phyloP scores from a whole-genome alignment of 2,329 filamentous ascomycete species.

The Sclerotinia borealis region DNA sequence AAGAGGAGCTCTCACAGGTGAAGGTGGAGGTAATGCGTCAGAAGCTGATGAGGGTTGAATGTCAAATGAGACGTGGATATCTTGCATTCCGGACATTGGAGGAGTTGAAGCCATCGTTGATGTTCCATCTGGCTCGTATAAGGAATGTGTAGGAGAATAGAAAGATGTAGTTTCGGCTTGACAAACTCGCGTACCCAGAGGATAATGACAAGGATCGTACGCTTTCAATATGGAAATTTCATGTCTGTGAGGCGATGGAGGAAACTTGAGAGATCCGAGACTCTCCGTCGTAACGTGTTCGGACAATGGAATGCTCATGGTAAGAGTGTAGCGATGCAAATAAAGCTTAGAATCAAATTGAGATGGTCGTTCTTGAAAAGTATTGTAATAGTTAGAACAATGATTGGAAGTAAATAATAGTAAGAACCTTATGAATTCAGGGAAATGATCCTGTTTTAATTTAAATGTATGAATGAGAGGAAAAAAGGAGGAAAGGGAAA shows the following conservation, averaged over 20 bases:
- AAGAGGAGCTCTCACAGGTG: neutral
- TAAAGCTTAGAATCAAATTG: neutral
- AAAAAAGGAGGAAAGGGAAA: neutral
- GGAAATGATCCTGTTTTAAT: neutral
- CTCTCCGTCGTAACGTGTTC: neutral
- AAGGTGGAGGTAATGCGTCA: neutral
- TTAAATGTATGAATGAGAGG: neutral
- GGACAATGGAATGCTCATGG: slow-evolving; percentile 7
- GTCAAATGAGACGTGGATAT: neutral
- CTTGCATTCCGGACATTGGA: neutral
- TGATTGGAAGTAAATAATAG: neutral
- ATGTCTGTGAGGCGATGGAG: slow-evolving; percentile 1
- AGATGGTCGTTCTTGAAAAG: neutral
- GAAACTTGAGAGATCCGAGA: slow-evolving; percentile 5
- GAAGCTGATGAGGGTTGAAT: neutral
- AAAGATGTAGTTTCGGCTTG: neutral
- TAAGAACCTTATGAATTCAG: neutral
- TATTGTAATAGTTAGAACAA: neutral
- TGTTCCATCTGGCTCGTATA: slow-evolving; percentile 1
- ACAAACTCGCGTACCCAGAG: neutral
- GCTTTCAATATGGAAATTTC: neutral
- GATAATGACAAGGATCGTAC: neutral
- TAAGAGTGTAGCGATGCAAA: neutral
- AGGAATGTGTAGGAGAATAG: slow-evolving; percentile 6
- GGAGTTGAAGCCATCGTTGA: neutral